These are phyloP conservation scores for Saccharomycopsis fibuligera DNA, from an alignment of 805 yeast genomes.

Conservation along the genomic window DNA sequence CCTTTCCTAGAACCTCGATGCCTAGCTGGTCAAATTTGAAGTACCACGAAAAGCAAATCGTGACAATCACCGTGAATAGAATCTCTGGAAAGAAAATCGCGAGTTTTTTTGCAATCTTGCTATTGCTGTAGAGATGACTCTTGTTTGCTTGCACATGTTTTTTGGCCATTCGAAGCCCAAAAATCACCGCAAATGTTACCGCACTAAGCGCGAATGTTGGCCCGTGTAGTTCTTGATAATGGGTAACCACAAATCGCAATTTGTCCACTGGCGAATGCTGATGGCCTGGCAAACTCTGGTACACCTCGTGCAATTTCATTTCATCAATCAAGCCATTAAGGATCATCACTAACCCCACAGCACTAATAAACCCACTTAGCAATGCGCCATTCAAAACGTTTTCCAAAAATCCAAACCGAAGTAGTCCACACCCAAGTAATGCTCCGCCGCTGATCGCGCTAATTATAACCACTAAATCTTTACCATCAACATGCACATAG, in stretches of 20 bases:
- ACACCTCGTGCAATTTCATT: constrained; percentile 53
- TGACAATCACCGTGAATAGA: constrained; percentile 57
- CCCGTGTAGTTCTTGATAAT: constrained; percentile 39
- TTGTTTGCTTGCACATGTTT: too few relatives aligned
- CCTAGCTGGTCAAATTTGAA: constrained; percentile 48
- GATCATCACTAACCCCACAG: constrained; percentile 80
- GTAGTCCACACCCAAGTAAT: constrained; percentile 64
- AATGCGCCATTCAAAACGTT: constrained; percentile 72
- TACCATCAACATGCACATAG: too few relatives aligned
- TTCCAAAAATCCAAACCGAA: constrained; percentile 82
- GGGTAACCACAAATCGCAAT: constrained; percentile 44
- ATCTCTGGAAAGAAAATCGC: constrained; percentile 76
- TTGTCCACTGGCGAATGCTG: constrained; percentile 71
- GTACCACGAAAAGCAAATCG: constrained; percentile 45
- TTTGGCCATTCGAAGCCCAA: constrained; percentile 37
- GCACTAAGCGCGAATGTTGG: constrained; percentile 60
- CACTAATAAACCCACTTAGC: constrained; percentile 76
- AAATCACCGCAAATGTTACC: constrained; percentile 40
- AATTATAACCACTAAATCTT: constrained; percentile 60
- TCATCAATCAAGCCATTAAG: constrained; percentile 67
- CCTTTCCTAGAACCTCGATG: constrained; percentile 64
- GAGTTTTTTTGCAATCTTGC: constrained; percentile 31
- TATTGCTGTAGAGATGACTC: too few relatives aligned
- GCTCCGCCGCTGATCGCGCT: constrained; percentile 72
- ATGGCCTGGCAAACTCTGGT: constrained; percentile 42